phyloP scores from a whole-genome alignment of 352 stramenopile species.

The Phytophthora macrochlamydospora region DNA sequence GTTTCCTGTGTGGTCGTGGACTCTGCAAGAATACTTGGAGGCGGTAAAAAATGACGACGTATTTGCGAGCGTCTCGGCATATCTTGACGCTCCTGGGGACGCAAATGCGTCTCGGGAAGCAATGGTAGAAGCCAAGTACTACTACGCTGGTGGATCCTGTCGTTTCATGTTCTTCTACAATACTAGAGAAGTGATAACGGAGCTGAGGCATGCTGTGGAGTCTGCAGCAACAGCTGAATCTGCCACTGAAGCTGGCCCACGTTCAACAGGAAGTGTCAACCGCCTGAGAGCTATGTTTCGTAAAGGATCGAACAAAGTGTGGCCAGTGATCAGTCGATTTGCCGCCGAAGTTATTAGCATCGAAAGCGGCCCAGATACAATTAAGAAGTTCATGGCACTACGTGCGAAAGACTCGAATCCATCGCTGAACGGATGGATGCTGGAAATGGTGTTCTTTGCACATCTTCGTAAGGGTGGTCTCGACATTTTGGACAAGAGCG shows the following conservation, averaged over 20 bases:
- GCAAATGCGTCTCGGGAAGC: neutral
- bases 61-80: neutral
- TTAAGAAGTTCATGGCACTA: slow-evolving; percentile 22
- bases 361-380: slow-evolving; percentile 14
- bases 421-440: slow-evolving; percentile 21
- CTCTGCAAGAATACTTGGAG: slow-evolving; percentile 20
- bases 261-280: neutral
- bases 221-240: neutral
- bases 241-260: neutral
- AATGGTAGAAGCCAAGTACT: slow-evolving; percentile 10
- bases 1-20: slow-evolving; percentile 21
- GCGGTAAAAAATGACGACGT: slow-evolving; percentile 17
- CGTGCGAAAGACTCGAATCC: slow-evolving; percentile 18
- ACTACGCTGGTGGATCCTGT: slow-evolving; percentile 15
- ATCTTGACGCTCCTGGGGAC: slow-evolving; percentile 3
- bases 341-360: slow-evolving; percentile 13
- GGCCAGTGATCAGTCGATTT: slow-evolving; percentile 10
- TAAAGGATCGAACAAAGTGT: neutral
- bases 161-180: slow-evolving; percentile 9
- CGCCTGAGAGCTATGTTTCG: neutral
- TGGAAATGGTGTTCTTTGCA: slow-evolving; percentile 28
- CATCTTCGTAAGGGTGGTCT: slow-evolving; percentile 23
- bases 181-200: neutral
- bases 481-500: slow-evolving; percentile 9
- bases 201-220: neutral